Evolutionary conservation across 2,329 filamentous ascomycete species (phyloP).

Genomic region (Aureobasidium lini): DNA sequence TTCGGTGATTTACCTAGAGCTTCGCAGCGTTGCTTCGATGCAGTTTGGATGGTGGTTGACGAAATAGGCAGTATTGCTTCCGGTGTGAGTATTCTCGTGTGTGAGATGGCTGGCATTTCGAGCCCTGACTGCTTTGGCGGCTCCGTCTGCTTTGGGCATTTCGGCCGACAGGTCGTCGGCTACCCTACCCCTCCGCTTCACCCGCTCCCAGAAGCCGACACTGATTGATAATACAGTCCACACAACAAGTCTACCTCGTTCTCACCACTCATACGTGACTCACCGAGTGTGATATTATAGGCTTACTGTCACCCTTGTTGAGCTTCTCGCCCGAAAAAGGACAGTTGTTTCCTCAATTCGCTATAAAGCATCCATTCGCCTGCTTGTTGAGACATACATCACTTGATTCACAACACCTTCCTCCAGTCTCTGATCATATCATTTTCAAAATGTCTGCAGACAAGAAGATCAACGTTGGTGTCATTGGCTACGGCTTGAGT

Average conservation of each 20-base stretch:
- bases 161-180: too few relatives aligned
- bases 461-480: constrained; percentile 45
- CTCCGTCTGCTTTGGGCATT: too few relatives aligned
- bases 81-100: background rate
- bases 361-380: background rate
- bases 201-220: background rate
- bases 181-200: too few relatives aligned
- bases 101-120: background rate
- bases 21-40: background rate
- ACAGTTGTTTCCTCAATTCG: background rate
- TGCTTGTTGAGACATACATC: background rate
- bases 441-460: constrained; percentile 8
- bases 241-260: background rate
- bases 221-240: background rate
- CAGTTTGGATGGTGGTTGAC: background rate
- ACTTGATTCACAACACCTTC: background rate
- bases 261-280: background rate
- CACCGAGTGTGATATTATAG: background rate
- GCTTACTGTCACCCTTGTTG: background rate
- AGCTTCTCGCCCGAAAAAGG: background rate
- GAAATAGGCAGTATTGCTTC: background rate
- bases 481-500: constrained; percentile 54
- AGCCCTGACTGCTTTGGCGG: background rate
- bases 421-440: background rate
- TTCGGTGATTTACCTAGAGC: too few relatives aligned